Base-by-base conservation (phyloP, 1,139 yeast genomes). In the Fermentozyma sake region DNA sequence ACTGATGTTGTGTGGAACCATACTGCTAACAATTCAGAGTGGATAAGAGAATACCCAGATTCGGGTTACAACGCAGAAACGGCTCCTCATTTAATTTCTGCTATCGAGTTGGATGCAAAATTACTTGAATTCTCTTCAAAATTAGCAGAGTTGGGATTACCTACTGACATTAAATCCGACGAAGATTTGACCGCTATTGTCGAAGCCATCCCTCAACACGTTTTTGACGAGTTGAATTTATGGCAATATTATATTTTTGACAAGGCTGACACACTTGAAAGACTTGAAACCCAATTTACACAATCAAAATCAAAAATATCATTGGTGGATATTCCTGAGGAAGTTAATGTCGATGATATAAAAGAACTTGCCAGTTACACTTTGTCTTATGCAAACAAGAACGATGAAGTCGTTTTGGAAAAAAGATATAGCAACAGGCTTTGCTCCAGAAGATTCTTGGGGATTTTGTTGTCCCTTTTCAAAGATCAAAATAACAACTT, bases 1-100 rank as follows among this genome's bases (percentile, higher is more conserved):
- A 86, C 96, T 1, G 98, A 91, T 56, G 81, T 91, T 24, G 97
- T 91, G 2, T 79, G 87, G 68, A 91, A 91, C 52, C 98, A 91
- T 50, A 91, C 97, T 1, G 96, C 97, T 2, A 71, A 84, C 49
- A 85, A 91, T 53, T 86, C 97, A 0, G 58, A 50, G 1, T 91
- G 98, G 98, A 56, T 91, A 20, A 60, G 72, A 29, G 81, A 79
- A 4, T 87, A 82, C 42, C 97, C 97, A 0, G 96, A 89, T 19
- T 76, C 86, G 2, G 97, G 97, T 6, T 91, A 91, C 57, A 84
- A 85, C 36, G 70, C 70, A 17, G 72, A 72, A 31, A 89, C 96
- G 3, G 94, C 97, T 2, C 96, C 97, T 4, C 96, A 91, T 55
- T 68, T 91, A 39, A 67, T 53, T 12, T 61, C 94, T 2, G 96